Conservation (phyloP, 1,284 basidiomycete species). For the Apiotrichum mycotoxinovorans region DNA sequence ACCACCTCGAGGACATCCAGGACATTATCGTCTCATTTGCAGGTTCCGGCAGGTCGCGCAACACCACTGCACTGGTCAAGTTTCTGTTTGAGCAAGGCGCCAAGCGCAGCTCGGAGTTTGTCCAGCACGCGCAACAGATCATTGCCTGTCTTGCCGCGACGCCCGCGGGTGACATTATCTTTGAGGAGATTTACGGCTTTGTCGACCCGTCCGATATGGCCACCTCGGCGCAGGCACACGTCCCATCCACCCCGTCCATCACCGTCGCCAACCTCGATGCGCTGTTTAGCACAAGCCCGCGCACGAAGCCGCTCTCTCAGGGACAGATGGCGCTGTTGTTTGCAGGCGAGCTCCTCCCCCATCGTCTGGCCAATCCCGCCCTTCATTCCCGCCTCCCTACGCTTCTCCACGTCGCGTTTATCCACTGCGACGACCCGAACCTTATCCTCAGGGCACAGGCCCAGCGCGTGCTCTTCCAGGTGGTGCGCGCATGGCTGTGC, state of each 20-base stretch:
- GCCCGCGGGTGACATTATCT: slow-evolving; percentile 66
- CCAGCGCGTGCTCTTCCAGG: slow-evolving; percentile 71
- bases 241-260: slow-evolving; percentile 64
- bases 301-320: slow-evolving; percentile 57
- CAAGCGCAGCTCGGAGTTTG: slow-evolving; percentile 73
- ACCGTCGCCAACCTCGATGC: slow-evolving; percentile 44
- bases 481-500: slow-evolving; percentile 68
- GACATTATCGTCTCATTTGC: slow-evolving; percentile 69
- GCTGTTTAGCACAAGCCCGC: slow-evolving; percentile 33
- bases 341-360: slow-evolving; percentile 74
- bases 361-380: slow-evolving; percentile 65
- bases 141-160: slow-evolving; percentile 81
- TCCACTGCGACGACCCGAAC: slow-evolving; percentile 75
- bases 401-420: slow-evolving; percentile 75
- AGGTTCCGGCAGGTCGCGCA: slow-evolving; percentile 45
- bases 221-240: slow-evolving; percentile 63
- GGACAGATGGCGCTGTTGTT: slow-evolving; percentile 87
- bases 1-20: slow-evolving; percentile 76
- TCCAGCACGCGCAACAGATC: slow-evolving; percentile 74
- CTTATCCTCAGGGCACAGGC: slow-evolving; percentile 67
- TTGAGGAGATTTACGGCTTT: slow-evolving; percentile 77
- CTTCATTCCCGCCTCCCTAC: slow-evolving; percentile 65
- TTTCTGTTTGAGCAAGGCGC: slow-evolving; percentile 85
- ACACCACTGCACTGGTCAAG: slow-evolving; percentile 73
- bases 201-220: slow-evolving; percentile 80